Percentiles rank a stretch among this genome's conserved stretches.
Conservation (phyloP, 2,329 filamentous ascomycete genomes). For the Exophiala sp. region DNA sequence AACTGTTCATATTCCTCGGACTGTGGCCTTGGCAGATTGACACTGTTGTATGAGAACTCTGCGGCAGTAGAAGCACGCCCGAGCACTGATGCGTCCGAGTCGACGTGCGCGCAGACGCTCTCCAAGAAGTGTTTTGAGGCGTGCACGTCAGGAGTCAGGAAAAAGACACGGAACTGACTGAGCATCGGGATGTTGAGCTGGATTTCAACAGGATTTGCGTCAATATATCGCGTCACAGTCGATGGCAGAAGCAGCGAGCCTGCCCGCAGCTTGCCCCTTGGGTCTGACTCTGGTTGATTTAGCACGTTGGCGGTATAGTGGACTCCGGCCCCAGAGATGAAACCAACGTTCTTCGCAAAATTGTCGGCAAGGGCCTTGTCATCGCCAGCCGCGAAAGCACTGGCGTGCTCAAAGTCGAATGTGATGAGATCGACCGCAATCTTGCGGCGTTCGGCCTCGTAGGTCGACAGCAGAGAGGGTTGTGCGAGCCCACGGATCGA, state of each 20-base stretch:
- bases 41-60: slow-evolving; percentile 55
- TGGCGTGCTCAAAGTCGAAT: slow-evolving; percentile 46
- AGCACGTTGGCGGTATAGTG: slow-evolving; percentile 60
- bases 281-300: slow-evolving; percentile 47
- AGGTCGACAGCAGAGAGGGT: slow-evolving; percentile 44
- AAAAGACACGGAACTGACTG: slow-evolving; percentile 69
- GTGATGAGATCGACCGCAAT: slow-evolving; percentile 62
- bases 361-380: slow-evolving; percentile 57
- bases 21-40: slow-evolving; percentile 52
- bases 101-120: slow-evolving; percentile 52
- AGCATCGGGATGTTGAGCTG: slow-evolving; percentile 73
- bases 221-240: slow-evolving; percentile 66
- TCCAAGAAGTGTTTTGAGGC: slow-evolving; percentile 54
- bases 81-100: slow-evolving; percentile 50
- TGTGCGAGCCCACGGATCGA: slow-evolving; percentile 42
- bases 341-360: slow-evolving; percentile 64
- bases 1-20: slow-evolving; percentile 62
- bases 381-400: slow-evolving; percentile 55
- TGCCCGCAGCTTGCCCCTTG: slow-evolving; percentile 34
- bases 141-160: slow-evolving; percentile 60
- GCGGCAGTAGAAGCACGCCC: slow-evolving; percentile 55
- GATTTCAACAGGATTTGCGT: slow-evolving; percentile 70
- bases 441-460: slow-evolving; percentile 48
- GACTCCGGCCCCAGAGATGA: slow-evolving; percentile 67
- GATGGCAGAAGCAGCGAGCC: slow-evolving; percentile 55